Conservation (phyloP, 345 rosid species). For the Carallia brachiata region DNA sequence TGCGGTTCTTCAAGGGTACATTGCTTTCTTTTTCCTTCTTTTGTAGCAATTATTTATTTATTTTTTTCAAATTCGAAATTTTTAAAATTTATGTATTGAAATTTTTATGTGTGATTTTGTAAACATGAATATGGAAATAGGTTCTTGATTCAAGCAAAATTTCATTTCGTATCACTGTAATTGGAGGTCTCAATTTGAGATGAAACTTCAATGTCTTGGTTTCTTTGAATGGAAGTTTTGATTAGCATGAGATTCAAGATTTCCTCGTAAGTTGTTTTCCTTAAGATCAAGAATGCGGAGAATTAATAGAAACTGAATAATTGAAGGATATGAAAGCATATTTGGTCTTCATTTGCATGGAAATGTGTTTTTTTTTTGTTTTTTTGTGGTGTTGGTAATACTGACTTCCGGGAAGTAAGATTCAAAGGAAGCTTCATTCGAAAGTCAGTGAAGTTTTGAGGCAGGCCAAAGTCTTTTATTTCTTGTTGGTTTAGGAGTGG, state of each 20-base stretch:
- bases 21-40: background rate
- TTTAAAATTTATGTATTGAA: background rate
- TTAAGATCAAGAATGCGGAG: too few species aligned
- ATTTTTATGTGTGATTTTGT: background rate
- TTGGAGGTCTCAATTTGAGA: too few species aligned
- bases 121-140: background rate
- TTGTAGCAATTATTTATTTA: background rate
- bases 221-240: too few species aligned
- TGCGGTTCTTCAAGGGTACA: conserved; percentile 53
- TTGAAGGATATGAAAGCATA: background rate
- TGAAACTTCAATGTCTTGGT: too few species aligned
- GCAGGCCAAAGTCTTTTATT: too few species aligned
- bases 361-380: background rate
- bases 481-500: too few species aligned
- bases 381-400: background rate
- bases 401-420: background rate
- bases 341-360: background rate
- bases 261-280: too few species aligned
- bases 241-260: too few species aligned
- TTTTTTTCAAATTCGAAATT: background rate
- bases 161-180: too few species aligned
- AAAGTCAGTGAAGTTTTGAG: background rate
- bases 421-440: background rate
- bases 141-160: too few species aligned
- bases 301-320: too few species aligned